Percentiles rank a stretch among this genome's conserved stretches.
Evolutionary conservation across 371 early-diverging fungal genomes (phyloP).

Genomic region (Apophysomyces ossiformis): DNA sequence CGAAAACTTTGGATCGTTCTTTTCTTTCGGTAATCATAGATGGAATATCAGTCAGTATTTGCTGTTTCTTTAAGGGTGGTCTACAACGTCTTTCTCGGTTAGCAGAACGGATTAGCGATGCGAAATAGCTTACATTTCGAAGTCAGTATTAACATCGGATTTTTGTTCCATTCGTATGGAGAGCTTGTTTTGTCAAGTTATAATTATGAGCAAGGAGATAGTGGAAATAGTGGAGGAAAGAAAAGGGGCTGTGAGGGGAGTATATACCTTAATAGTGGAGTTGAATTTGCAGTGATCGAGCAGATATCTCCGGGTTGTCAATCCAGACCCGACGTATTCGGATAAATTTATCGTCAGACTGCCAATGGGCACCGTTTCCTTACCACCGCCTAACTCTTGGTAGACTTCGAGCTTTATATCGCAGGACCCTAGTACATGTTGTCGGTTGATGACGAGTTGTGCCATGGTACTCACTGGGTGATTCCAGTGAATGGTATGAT

Average conservation of each 20-base stretch:
- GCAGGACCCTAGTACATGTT: constrained; percentile 60
- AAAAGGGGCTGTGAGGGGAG: background rate
- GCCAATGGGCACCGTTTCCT: constrained; percentile 57
- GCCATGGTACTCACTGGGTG: constrained; percentile 37
- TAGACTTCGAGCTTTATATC: constrained; percentile 61
- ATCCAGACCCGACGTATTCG: constrained; percentile 45
- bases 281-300: constrained; percentile 56
- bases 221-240: background rate
- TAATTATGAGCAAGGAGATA: background rate
- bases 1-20: constrained; percentile 57
- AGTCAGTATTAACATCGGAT: constrained; percentile 28
- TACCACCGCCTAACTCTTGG: constrained; percentile 64
- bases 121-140: constrained; percentile 31
- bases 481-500: constrained; percentile 61
- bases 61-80: constrained; percentile 45
- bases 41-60: constrained; percentile 45
- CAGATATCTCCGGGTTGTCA: constrained; percentile 42
- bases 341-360: constrained; percentile 46
- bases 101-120: no score
- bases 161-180: constrained; percentile 41
- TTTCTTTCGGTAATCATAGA: constrained; percentile 40
- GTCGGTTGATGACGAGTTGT: constrained; percentile 57
- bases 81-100: constrained; percentile 14
- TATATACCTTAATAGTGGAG: constrained; percentile 45
- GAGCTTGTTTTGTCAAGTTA: constrained; percentile 25